Percentiles rank a stretch among this genome's conserved stretches.
These are phyloP conservation scores for Teratosphaeriaceae sp. DNA, from an alignment of 2,329 filamentous ascomycete genomes.

Conservation along the genomic window DNA sequence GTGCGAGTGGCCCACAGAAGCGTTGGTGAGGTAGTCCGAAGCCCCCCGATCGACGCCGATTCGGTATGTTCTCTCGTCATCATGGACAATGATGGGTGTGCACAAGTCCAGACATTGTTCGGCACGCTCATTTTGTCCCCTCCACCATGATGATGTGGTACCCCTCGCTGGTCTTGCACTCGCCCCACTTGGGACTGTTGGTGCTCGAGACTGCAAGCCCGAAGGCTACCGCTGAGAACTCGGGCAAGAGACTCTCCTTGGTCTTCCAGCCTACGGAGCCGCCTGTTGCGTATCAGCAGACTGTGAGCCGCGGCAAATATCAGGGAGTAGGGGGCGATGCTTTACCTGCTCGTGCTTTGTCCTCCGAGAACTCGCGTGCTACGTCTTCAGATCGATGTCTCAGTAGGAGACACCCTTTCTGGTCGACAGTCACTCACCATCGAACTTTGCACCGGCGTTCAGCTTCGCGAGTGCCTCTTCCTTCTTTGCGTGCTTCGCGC, in stretches of 20 bases:
- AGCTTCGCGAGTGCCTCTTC: conserved; percentile 68
- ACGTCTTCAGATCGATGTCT: too few species aligned
- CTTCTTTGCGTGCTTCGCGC: conserved; percentile 71
- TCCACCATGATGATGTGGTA: too few species aligned
- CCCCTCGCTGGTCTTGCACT: conserved; percentile 68
- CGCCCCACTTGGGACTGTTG: conserved; percentile 56
- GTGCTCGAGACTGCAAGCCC: conserved; percentile 61
- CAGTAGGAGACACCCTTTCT: too few species aligned
- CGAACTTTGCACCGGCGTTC: conserved; percentile 61
- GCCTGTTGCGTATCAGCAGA: conserved; percentile 39
- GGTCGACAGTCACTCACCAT: too few species aligned
- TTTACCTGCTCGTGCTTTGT: conserved; percentile 58
- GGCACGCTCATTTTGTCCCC: too few species aligned
- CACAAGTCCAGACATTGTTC: too few species aligned
- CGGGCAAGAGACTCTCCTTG: conserved; percentile 58
- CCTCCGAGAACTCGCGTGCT: conserved; percentile 65
- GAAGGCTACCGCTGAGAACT: conserved; percentile 68
- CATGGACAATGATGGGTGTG: too few species aligned
- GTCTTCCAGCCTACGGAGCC: conserved; percentile 68
- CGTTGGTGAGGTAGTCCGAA: too few species aligned
- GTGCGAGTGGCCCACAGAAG: too few species aligned
- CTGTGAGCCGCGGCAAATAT: background rate
- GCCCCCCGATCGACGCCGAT: too few species aligned
- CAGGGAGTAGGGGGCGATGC: too few species aligned
- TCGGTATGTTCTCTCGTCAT: too few species aligned